Evolutionary conservation across 2,329 filamentous ascomycete species (phyloP).

Genomic region (Fusarium sp.): DNA sequence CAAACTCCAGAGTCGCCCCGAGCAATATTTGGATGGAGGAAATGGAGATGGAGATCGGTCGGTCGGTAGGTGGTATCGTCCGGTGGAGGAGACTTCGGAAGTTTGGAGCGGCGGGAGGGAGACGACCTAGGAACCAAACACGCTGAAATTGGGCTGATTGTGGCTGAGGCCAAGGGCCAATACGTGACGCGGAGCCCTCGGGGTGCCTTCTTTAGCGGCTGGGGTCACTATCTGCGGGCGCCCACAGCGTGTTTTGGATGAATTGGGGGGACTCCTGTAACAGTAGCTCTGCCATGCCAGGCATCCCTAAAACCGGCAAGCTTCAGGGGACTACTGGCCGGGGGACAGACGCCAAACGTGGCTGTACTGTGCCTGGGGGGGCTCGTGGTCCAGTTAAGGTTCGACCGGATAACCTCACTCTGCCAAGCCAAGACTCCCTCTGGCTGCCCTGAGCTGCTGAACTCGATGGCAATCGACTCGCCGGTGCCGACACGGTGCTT

Average conservation of each 20-base stretch:
- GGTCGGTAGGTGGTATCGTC: slow-evolving; percentile 20
- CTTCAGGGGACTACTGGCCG: not conserved
- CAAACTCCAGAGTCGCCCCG: not conserved
- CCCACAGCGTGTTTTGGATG: slow-evolving; percentile 5
- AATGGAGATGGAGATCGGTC: slow-evolving; percentile 36
- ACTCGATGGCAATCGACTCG: no score
- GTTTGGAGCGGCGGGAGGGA: not conserved
- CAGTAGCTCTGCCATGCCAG: no score
- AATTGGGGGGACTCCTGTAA: not conserved
- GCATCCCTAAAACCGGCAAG: no score
- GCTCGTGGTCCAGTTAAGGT: not conserved
- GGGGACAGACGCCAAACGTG: not conserved
- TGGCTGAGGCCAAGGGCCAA: slow-evolving; percentile 32
- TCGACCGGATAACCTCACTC: not conserved
- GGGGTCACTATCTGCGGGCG: slow-evolving; percentile 1
- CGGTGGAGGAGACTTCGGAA: slow-evolving; percentile 20
- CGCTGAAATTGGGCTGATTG: slow-evolving; percentile 38
- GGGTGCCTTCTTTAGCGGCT: slow-evolving; percentile 3
- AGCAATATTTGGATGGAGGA: slow-evolving; percentile 4
- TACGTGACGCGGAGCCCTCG: slow-evolving; percentile 1
- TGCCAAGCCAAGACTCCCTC: not conserved
- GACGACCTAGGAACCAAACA: no score
- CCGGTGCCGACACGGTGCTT: not conserved
- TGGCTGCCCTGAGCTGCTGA: no score
- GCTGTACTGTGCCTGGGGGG: not conserved